Evolutionary conservation across 305 asterid genomes (phyloP).

Genomic region (Rubia tinctorum): DNA sequence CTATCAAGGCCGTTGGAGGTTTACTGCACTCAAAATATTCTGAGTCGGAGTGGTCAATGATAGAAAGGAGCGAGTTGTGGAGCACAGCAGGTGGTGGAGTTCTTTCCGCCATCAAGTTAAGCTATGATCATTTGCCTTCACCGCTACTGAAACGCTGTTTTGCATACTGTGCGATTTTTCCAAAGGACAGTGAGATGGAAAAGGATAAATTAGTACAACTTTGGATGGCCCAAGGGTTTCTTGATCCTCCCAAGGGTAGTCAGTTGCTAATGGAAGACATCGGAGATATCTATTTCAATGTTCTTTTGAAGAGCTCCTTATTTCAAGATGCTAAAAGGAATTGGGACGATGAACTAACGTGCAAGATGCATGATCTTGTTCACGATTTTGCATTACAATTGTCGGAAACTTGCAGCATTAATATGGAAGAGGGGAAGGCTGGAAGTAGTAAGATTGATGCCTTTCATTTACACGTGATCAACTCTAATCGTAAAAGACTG

Average conservation of each 20-base stretch:
- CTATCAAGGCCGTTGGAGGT: constrained; percentile 25
- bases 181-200: constrained; percentile 6
- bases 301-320: constrained; percentile 8
- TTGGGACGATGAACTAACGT: not conserved
- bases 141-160: constrained; percentile 10
- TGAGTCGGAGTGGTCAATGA: constrained; percentile 20
- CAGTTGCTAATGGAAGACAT: constrained; percentile 9
- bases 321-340: constrained; percentile 1
- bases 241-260: constrained; percentile 1
- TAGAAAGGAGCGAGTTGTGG: constrained; percentile 24
- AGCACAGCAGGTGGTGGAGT: constrained; percentile 7
- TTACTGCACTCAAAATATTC: constrained; percentile 18
- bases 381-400: not conserved
- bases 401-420: not conserved
- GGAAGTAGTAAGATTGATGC: not conserved
- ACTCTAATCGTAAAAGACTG: no score
- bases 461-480: not conserved
- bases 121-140: not conserved
- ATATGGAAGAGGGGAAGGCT: not conserved
- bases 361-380: constrained; percentile 3
- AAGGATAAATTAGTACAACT: constrained; percentile 13
- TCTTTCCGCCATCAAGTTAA: constrained; percentile 14
- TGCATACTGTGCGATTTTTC: constrained; percentile 4
- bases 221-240: constrained; percentile 30
- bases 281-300: constrained; percentile 12